These are phyloP conservation scores for Tardiomyces blankii DNA, from an alignment of 1,139 yeast species.

Conservation along the genomic window DNA sequence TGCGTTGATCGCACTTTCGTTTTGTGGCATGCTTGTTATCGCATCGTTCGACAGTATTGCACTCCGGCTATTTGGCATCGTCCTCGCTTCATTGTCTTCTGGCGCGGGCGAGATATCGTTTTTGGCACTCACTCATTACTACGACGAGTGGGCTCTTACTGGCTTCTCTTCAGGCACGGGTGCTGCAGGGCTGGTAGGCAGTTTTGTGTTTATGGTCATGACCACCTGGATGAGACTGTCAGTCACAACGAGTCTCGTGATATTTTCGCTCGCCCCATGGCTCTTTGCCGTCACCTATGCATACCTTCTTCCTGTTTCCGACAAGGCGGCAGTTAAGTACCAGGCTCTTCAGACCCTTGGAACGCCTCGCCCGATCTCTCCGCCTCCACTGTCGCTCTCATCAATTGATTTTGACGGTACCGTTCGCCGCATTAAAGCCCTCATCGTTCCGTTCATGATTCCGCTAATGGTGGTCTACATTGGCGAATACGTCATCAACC, in stretches of 20 bases:
- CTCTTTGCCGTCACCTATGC: conserved; percentile 30
- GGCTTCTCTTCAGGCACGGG: conserved; percentile 96
- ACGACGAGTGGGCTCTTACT: conserved; percentile 45
- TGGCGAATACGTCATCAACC: conserved; percentile 82
- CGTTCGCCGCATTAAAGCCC: conserved; percentile 34
- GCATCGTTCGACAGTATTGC: conserved; percentile 33
- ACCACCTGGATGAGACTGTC: conserved; percentile 44
- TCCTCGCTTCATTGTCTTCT: conserved; percentile 70
- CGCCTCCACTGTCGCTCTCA: conserved; percentile 7
- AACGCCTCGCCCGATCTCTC: not conserved
- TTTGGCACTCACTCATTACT: conserved; percentile 64
- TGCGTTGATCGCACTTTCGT: conserved; percentile 46
- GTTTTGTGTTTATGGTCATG: conserved; percentile 42
- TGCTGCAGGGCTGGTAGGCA: conserved; percentile 83
- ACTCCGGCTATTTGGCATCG: conserved; percentile 54
- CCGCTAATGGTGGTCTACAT: conserved; percentile 78
- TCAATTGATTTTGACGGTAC: conserved; percentile 17
- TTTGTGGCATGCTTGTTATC: conserved; percentile 66
- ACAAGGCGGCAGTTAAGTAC: not conserved
- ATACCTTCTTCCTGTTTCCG: conserved; percentile 24
- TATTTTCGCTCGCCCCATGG: conserved; percentile 35
- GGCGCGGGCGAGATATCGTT: conserved; percentile 90
- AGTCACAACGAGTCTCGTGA: conserved; percentile 34
- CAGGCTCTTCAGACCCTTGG: not conserved
- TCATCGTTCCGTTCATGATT: conserved; percentile 62